Evolutionary conservation across 768 basidiomycete genomes (phyloP).

Genomic region (Lanmaoa pseudosensibilis): DNA sequence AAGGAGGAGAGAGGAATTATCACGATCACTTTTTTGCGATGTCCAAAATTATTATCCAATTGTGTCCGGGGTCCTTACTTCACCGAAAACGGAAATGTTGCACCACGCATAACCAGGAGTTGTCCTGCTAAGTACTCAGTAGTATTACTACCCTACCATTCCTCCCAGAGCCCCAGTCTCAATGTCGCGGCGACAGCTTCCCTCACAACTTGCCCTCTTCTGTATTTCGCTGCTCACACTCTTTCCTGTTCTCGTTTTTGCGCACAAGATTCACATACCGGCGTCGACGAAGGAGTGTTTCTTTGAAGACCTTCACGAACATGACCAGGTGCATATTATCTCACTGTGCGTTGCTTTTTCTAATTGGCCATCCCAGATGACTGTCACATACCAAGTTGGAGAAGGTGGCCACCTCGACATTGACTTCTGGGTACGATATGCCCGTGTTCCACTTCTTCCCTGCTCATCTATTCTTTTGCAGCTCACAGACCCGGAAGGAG

Average conservation of each 20-base stretch:
- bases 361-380: slow-evolving; percentile 66
- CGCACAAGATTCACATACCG: slow-evolving; percentile 71
- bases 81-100: slow-evolving; percentile 12
- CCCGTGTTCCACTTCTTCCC: background rate
- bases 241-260: slow-evolving; percentile 40
- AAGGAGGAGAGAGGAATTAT: slow-evolving; percentile 23
- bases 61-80: slow-evolving; percentile 29
- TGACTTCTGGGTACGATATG: slow-evolving; percentile 82
- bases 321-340: slow-evolving; percentile 69
- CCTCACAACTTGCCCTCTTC: slow-evolving; percentile 40
- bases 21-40: slow-evolving; percentile 23
- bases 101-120: background rate
- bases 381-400: slow-evolving; percentile 97
- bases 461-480: slow-evolving; percentile 34
- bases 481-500: slow-evolving; percentile 77
- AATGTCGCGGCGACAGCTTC: slow-evolving; percentile 38
- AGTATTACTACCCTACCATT: background rate
- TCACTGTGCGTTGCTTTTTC: background rate
- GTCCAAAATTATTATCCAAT: slow-evolving; percentile 7
- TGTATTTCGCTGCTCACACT: slow-evolving; percentile 41
- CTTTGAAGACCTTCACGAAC: slow-evolving; percentile 89
- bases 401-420: slow-evolving; percentile 97
- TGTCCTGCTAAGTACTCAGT: no score
- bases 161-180: background rate
- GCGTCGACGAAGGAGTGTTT: slow-evolving; percentile 91